Base-by-base conservation (phyloP, 2,329 filamentous ascomycete genomes). In the Sodiomyces alkalinus region DNA sequence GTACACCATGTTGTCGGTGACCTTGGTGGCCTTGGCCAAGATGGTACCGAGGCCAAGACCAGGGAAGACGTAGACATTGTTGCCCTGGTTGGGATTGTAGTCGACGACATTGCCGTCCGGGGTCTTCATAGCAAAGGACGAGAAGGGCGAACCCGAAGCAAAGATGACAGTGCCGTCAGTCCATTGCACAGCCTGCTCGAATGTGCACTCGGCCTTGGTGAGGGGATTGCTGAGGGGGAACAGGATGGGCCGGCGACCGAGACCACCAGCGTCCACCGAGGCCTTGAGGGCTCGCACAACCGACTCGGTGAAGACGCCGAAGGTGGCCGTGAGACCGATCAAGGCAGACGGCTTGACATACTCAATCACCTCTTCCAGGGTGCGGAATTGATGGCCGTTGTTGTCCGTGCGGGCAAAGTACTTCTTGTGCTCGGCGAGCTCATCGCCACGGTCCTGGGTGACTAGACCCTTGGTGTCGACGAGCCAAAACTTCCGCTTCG, bases 1-100 rank as follows among this genome's bases (percentile, higher is more conserved):
- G 60, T 96, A 96, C 47, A 98, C 85, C 90, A 98, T 98, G 53
- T 78, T 73, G 51, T 94, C 82, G 5, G 87, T 96, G 41, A 96
- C 67, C 42, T 74, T 74, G 39, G 80, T 75, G 9, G 85, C 71
- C 64, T 94, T 92, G 58, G 78, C 76, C 27, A 96, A 70, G 48
- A 96, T 94, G 39, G 87, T 80, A 35, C 86, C 90, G 17, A 96
- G 74, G 32, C 90, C 90, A 34, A 96, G 80, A 46, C 87, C 90
- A 1, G 90, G 90, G 74, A 98, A 98, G 36, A 98, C 81, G 51
- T 94, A 94, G 62, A 76, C 70, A 44, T 77, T 77, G 67, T 86
- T 86, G 39, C 87, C 86, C 61, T 83, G 78, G 55, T 80, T 82
- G 31, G 79, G 77, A 54, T 80, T 66, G 58, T 83, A 77, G 19